These are phyloP conservation scores for Phytophthora foliorum DNA, from an alignment of 352 stramenopile genomes.

Conservation along the genomic window DNA sequence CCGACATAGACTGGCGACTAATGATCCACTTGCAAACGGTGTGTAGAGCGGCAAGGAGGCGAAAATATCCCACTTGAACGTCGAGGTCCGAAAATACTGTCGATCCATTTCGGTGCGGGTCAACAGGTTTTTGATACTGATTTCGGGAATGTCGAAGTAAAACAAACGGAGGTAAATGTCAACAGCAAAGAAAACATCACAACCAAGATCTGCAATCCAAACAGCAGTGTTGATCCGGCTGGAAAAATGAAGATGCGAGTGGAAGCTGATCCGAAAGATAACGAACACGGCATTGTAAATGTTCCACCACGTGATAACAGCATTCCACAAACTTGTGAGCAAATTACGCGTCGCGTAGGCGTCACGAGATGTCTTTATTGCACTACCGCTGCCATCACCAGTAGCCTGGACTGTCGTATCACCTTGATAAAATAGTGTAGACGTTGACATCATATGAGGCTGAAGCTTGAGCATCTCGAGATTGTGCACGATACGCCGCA, in stretches of 20 bases:
- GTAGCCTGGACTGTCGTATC: constrained; percentile 23
- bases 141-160: constrained; percentile 66
- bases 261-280: constrained; percentile 79
- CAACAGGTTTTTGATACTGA: constrained; percentile 54
- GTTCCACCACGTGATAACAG: constrained; percentile 62
- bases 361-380: constrained; percentile 8
- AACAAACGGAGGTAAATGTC: constrained; percentile 81
- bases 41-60: constrained; percentile 68
- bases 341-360: constrained; percentile 31
- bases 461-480: constrained; percentile 66
- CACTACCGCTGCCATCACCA: not conserved
- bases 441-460: constrained; percentile 55
- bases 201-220: constrained; percentile 55
- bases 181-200: constrained; percentile 59
- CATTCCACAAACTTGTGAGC: constrained; percentile 56
- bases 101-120: constrained; percentile 44
- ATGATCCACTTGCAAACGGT: constrained; percentile 22
- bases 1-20: constrained; percentile 57
- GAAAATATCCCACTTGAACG: constrained; percentile 60
- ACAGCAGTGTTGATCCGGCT: constrained; percentile 29
- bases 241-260: constrained; percentile 56
- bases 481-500: constrained; percentile 52
- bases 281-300: constrained; percentile 75
- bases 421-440: constrained; percentile 65
- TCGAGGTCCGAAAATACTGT: constrained; percentile 48